Percentiles rank a stretch among this genome's conserved stretches.
Evolutionary conservation across 2,329 filamentous ascomycete genomes (phyloP).

Genomic region (Escovopsis sp.): DNA sequence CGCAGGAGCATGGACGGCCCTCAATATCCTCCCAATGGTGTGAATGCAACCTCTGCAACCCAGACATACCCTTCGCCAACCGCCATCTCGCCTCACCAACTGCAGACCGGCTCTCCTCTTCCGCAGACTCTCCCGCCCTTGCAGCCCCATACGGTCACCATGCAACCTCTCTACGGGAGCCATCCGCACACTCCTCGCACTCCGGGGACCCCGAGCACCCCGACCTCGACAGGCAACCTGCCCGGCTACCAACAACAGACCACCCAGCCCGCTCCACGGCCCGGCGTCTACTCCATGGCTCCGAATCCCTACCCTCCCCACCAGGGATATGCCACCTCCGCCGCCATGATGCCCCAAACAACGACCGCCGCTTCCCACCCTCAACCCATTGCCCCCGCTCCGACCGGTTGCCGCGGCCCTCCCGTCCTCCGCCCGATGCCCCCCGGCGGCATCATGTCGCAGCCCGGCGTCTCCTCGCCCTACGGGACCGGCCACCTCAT

Average conservation of each 20-base stretch:
- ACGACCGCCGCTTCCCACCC: constrained; percentile 55
- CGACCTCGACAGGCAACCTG: constrained; percentile 37
- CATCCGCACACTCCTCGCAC: constrained; percentile 49
- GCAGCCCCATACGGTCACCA: constrained; percentile 29
- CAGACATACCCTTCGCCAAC: constrained; percentile 37
- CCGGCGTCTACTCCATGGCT: constrained; percentile 39
- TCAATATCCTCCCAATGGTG: constrained; percentile 39
- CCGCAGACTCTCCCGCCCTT: constrained; percentile 43
- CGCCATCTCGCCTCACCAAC: constrained; percentile 36
- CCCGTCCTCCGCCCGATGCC: constrained; percentile 57
- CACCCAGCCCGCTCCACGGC: constrained; percentile 31
- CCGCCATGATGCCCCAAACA: constrained; percentile 50
- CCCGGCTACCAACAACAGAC: constrained; percentile 37
- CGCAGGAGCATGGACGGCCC: constrained; percentile 38
- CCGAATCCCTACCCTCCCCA: constrained; percentile 39
- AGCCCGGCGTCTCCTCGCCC: constrained; percentile 41
- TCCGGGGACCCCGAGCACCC: constrained; percentile 47
- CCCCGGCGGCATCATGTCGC: constrained; percentile 46
- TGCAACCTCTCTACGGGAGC: constrained; percentile 36
- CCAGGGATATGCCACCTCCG: constrained; percentile 40
- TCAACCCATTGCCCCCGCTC: constrained; percentile 62
- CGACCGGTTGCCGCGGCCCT: constrained; percentile 39
- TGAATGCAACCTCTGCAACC: constrained; percentile 37
- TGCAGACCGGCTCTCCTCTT: constrained; percentile 31
- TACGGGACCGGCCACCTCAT: constrained; percentile 46